A percentile compares a stretch with the other conserved stretches of the same genome.
Evolutionary conservation across 129 eudicot genomes (phyloP).

Genomic region (Helianthus annuus): HanXRQr2.0-SUNRISE NC_035438.2:28599605-28600104

Average conservation of each 20-base stretch:
- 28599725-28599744: no score
- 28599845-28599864: constrained; percentile 21
- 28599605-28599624: no score
- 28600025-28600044: not conserved
- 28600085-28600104: no score
- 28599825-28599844: not conserved
- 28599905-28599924: constrained; percentile 28
- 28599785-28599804: constrained; percentile 32
- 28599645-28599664: no score
- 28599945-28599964: constrained; percentile 21
- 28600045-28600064: no score
- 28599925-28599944: constrained; percentile 29
- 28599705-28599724: no score
- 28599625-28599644: no score
- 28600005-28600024: constrained; percentile 25
- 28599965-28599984: constrained; percentile 17
- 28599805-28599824: constrained; percentile 21
- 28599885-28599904: constrained; percentile 27
- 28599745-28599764: not conserved
- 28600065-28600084: no score
- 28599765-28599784: constrained; percentile 25
- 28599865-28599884: constrained; percentile 18
- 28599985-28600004: not conserved
- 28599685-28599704: no score
- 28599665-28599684: no score